Evolutionary conservation across 1,284 basidiomycete genomes (phyloP), one percentile per base, ranked within the genome.

Genomic region (Ustilago sp.): DNA sequence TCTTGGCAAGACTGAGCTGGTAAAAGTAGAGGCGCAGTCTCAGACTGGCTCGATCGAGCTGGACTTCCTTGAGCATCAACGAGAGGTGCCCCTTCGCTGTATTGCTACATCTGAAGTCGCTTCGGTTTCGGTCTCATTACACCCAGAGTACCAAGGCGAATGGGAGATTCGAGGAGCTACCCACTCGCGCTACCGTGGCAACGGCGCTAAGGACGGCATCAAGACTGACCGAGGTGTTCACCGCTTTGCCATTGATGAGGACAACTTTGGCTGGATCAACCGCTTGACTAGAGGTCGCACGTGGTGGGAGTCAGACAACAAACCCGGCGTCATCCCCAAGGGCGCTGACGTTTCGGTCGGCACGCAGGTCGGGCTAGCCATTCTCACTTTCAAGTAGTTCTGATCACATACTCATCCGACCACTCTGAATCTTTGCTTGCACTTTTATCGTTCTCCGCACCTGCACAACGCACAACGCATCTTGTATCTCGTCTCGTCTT

Each of bases 211-310:
- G 43, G 74, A 77, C 13, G 67, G 67, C 35, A 57, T 39, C 19
- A 48, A 64, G 53, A 45, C 32, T 32, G 50, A 63, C 34, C 59
- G 70, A 9, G 67, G 70, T 32, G 36, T 53, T 0, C 59, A 56
- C 34, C 69, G 65, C 54, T 77, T 77, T 32, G 67, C 61, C 23
- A 45, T 77, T 2, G 74, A 77, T 41, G 61, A 69, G 39, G 74
- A 77, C 55, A 73, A 54, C 61, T 73, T 67, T 45, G 74, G 74
- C 43, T 77, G 74, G 74, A 73, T 77, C 61, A 65, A 68, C 11
- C 69, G 74, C 32, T 41, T 67, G 36, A 67, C 74, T 8, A 23
- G 23, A 13, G 74, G 74, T 28, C 64, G 70, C 23, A 61, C 61
- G 0, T 77, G 74, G 74, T 73, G 69, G 70, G 66, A 69, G 9